Base-by-base conservation (phyloP, 805 yeast species). In the Teunomyces pallodes region DNA sequence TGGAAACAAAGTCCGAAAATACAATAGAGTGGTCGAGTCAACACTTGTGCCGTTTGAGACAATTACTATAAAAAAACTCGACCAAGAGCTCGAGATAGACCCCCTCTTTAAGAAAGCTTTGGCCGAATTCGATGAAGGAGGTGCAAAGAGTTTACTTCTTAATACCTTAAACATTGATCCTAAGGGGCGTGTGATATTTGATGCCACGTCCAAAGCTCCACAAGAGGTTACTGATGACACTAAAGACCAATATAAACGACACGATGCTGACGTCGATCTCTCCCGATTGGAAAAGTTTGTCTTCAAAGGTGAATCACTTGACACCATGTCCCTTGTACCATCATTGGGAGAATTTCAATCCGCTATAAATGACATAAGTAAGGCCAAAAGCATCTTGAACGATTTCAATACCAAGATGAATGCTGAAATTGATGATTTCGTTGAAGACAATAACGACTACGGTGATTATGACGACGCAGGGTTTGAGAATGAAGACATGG, bases 71-170 rank as follows among this genome's bases (percentile, higher is more conserved):
- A 81, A 79, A 56, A 77, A 81, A 49, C 64, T 83, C 43, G 90
- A 84, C 43, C 81, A 80, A 59, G 90, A 84, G 56, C 64, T 83
- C 17, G 76, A 76, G 31, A 82, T 85, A 32, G 92, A 87, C 64
- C 92, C 92, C 0, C 69, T 87, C 27, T 87, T 87, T 64, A 85
- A 84, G 55, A 84, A 83, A 58, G 86, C 89, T 0, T 68, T 86
- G 43, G 82, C 90, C 0, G 91, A 86, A 45, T 86, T 86, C 56
- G 94, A 87, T 61, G 92, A 86, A 67, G 91, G 91, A 35, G 92
- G 94, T 2, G 84, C 92, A 6, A 86, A 84, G 58, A 80, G 87
- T 50, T 68, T 87, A 43, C 64, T 86, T 38, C 61, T 84, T 52
- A 86, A 86, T 52, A 80, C 87, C 0, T 72, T 86, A 40, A 73